phyloP scores from a whole-genome alignment of 2,329 filamentous ascomycete species.

The Penicillium sp. region DNA sequence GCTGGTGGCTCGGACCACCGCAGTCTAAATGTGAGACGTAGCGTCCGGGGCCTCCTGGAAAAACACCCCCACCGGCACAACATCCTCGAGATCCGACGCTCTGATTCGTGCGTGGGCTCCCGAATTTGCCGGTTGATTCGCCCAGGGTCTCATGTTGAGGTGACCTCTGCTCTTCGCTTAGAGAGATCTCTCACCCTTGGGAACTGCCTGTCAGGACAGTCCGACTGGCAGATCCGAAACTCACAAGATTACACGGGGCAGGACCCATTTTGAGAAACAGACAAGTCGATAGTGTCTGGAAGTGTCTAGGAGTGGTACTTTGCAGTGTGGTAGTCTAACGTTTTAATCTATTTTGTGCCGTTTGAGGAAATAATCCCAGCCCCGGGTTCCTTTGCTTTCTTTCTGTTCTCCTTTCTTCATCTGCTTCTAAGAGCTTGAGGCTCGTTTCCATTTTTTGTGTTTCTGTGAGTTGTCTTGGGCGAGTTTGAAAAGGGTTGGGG shows the following conservation, averaged over 20 bases:
- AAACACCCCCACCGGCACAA: slow-evolving; percentile 13
- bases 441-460: slow-evolving; percentile 23
- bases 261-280: background rate
- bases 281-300: background rate
- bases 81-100: slow-evolving; percentile 10
- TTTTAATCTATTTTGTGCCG: slow-evolving; percentile 9
- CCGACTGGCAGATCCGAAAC: background rate
- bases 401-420: slow-evolving; percentile 20
- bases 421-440: slow-evolving; percentile 31
- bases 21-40: slow-evolving; percentile 27
- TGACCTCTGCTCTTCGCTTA: background rate
- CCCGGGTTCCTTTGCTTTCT: background rate
- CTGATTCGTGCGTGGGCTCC: slow-evolving; percentile 16
- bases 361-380: slow-evolving; percentile 4
- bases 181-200: background rate
- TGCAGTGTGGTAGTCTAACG: background rate
- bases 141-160: slow-evolving; percentile 2
- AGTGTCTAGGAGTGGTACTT: background rate
- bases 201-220: background rate
- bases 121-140: slow-evolving; percentile 5
- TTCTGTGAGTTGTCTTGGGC: slow-evolving; percentile 12
- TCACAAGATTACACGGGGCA: background rate
- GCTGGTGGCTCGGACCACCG: slow-evolving; percentile 5
- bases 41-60: slow-evolving; percentile 23
- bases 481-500: slow-evolving; percentile 16